These are phyloP conservation scores for Septoria linicola DNA, from an alignment of 2,329 filamentous ascomycete genomes.

Conservation along the genomic window DNA sequence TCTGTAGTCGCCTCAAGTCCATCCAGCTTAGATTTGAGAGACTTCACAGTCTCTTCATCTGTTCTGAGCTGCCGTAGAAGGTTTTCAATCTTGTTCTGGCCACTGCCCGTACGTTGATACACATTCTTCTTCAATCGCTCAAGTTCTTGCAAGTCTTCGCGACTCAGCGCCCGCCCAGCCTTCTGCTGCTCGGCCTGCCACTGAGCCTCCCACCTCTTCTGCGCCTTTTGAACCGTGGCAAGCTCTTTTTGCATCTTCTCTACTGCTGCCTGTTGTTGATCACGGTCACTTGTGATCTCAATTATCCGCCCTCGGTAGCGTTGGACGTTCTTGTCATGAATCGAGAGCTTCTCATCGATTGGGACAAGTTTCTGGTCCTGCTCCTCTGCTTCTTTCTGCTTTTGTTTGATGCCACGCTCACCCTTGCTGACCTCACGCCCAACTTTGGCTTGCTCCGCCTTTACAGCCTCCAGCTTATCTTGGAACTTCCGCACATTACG, in stretches of 20 bases:
- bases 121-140: slow-evolving; percentile 80
- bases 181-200: slow-evolving; percentile 82
- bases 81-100: slow-evolving; percentile 80
- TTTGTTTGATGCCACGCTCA: slow-evolving; percentile 81
- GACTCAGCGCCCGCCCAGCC: slow-evolving; percentile 80
- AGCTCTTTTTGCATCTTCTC: slow-evolving; percentile 78
- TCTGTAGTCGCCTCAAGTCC: slow-evolving; percentile 70
- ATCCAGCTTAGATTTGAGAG: slow-evolving; percentile 83
- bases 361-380: slow-evolving; percentile 83
- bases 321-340: slow-evolving; percentile 69
- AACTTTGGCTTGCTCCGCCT: slow-evolving; percentile 76
- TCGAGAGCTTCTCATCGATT: slow-evolving; percentile 85
- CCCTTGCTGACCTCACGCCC: slow-evolving; percentile 73
- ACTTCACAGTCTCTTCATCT: slow-evolving; percentile 86
- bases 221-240: slow-evolving; percentile 81
- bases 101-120: slow-evolving; percentile 74
- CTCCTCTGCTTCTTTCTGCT: slow-evolving; percentile 84
- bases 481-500: slow-evolving; percentile 86
- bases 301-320: slow-evolving; percentile 67
- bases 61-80: slow-evolving; percentile 86
- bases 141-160: slow-evolving; percentile 86
- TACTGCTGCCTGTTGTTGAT: slow-evolving; percentile 66
- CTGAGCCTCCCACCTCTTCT: slow-evolving; percentile 82
- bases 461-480: slow-evolving; percentile 73
- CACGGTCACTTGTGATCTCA: slow-evolving; percentile 72